Evolutionary conservation across 768 basidiomycete species (phyloP), one percentile per base, ranked within the genome.

Genomic region (Macrolepiota albuminosa): DNA sequence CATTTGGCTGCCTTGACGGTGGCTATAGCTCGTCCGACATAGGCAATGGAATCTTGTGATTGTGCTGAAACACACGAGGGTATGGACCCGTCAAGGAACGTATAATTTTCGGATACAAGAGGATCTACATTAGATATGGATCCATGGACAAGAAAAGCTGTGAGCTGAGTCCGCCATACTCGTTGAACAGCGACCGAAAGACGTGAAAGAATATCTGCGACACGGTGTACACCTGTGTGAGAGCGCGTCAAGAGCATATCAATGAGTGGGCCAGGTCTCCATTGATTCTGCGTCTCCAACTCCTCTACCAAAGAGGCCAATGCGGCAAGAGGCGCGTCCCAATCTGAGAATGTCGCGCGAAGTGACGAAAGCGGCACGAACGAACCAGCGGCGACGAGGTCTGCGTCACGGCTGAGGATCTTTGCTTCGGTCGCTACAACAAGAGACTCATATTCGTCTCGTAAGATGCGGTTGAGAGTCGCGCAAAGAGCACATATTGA

Each of bases 321-420:
- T 5, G 89, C 84, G 39, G 85, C 84, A 51, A 97, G 76, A 14
- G 93, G 93, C 8, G 90, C 87, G 65, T 93, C 91, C 95, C 95
- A 97, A 71, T 84, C 84, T 7, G 90, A 83, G 71, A 96, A 95
- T 18, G 82, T 84, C 11, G 95, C 91, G 56, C 89, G 84, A 61
- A 97, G 74, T 6, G 87, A 87, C 0, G 94, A 91, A 36, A 97
- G 76, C 4, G 94, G 93, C 5, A 97, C 93, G 68, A 89, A 94
- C 4, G 89, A 87, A 9, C 86, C 85, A 58, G 81, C 81, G n/a
- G 84, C 89, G 37, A 95, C 93, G 29, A 94, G 80, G 54, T 76
- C 81, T 14, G 87, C 78, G 68, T 95, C 93, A 49, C 88, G 84
- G 40, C 75, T 77, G 40, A 97, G 79, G 29, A 96, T 79, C 67